Evolutionary conservation across 2,329 filamentous ascomycete species (phyloP).

Genomic region (Clonostachys rosea): DNA sequence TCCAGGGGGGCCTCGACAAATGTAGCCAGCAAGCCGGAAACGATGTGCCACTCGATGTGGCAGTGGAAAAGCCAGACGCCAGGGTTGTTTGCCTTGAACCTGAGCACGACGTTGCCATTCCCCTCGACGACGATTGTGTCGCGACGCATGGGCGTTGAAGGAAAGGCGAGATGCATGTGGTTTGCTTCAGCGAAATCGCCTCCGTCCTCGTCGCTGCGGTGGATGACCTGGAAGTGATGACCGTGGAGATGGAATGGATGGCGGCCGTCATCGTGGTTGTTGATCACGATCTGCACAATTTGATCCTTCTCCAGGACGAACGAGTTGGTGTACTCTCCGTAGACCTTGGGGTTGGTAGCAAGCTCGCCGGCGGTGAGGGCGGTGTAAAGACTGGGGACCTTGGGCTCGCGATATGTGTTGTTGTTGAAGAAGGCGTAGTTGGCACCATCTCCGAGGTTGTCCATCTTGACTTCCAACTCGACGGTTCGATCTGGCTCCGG

Average conservation of each 20-base stretch:
- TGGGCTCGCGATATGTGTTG: slow-evolving; percentile 68
- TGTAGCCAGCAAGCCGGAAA: slow-evolving; percentile 60
- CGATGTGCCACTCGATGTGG: slow-evolving; percentile 75
- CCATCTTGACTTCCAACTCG: slow-evolving; percentile 58
- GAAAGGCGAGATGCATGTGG: slow-evolving; percentile 39
- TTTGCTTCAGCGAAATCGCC: slow-evolving; percentile 48
- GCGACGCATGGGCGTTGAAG: slow-evolving; percentile 30
- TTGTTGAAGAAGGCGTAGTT: slow-evolving; percentile 68
- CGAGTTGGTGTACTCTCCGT: slow-evolving; percentile 61
- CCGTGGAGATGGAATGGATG: slow-evolving; percentile 80
- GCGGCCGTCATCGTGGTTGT: slow-evolving; percentile 67
- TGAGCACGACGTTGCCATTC: slow-evolving; percentile 43
- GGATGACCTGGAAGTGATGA: slow-evolving; percentile 66
- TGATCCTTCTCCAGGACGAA: slow-evolving; percentile 64
- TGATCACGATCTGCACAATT: slow-evolving; percentile 70
- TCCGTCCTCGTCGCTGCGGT: slow-evolving; percentile 52
- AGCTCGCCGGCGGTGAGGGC: slow-evolving; percentile 59
- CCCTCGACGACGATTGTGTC: slow-evolving; percentile 42
- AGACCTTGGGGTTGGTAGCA: slow-evolving; percentile 54
- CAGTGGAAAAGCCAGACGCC: slow-evolving; percentile 72
- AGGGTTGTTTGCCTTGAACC: slow-evolving; percentile 35
- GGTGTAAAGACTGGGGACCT: slow-evolving; percentile 78
- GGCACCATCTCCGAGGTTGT: slow-evolving; percentile 56
- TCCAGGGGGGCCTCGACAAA: slow-evolving; percentile 47
- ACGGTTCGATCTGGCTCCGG: slow-evolving; percentile 59